Conservation (phyloP, 2,329 filamentous ascomycete genomes). For the Neophaeococcomyces mojaviensis region DNA sequence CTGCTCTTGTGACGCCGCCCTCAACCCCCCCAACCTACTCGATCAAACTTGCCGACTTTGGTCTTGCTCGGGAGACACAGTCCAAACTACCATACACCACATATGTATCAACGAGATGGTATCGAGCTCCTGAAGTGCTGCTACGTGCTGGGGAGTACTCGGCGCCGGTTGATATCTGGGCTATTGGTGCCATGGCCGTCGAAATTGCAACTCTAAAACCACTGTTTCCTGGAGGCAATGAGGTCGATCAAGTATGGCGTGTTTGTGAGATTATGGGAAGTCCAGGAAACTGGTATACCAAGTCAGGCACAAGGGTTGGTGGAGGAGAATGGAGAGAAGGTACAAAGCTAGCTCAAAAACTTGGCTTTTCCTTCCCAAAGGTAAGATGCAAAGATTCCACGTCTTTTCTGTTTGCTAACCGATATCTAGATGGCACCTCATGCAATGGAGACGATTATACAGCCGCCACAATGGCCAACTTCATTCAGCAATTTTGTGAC, state of each 20-base stretch:
- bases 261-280: conserved; percentile 99
- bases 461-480: conserved; percentile 81
- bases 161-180: conserved; percentile 97
- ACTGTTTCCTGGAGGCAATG: conserved; percentile 92
- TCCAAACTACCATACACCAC: conserved; percentile 96
- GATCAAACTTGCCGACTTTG: conserved; percentile 98
- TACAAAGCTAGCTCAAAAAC: conserved; percentile 81
- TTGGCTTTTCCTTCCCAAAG: conserved; percentile 96
- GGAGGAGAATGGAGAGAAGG: conserved; percentile 98
- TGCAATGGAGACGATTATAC: conserved; percentile 88
- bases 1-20: conserved; percentile 83
- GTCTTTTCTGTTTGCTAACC: conserved; percentile 14
- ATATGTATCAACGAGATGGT: conserved; percentile 97
- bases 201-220: conserved; percentile 96
- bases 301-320: conserved; percentile 74
- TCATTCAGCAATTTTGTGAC: conserved; percentile 89
- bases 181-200: conserved; percentile 95
- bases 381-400: conserved; percentile 30
- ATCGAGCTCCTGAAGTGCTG: conserved; percentile 84
- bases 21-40: conserved; percentile 90
- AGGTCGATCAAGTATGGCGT: conserved; percentile 98
- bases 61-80: conserved; percentile 91
- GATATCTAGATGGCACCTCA: conserved; percentile 82
- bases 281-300: conserved; percentile 96
- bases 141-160: conserved; percentile 93